These are phyloP conservation scores for Botrytis squamosa DNA, from an alignment of 2,329 filamentous ascomycete genomes.

Conservation along the genomic window DNA sequence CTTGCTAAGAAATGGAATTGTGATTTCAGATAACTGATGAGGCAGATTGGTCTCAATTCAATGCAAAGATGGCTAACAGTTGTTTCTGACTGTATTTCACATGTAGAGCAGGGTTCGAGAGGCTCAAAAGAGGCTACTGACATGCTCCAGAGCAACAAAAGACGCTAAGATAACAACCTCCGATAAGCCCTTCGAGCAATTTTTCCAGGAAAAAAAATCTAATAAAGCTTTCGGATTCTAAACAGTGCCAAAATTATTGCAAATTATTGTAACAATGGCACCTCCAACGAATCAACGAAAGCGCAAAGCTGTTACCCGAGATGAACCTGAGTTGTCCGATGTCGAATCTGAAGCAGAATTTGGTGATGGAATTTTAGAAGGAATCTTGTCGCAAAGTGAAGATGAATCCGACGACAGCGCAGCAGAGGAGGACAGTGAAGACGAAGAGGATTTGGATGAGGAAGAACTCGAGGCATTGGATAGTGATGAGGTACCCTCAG, in stretches of 20 bases:
- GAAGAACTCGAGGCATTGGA: slow-evolving; percentile 46
- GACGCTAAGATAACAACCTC: slow-evolving; percentile 32
- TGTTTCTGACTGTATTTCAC: slow-evolving; percentile 5
- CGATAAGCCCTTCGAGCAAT: slow-evolving; percentile 21
- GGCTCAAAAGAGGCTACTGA: neutral
- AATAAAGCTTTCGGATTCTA: slow-evolving; percentile 18
- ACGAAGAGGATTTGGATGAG: slow-evolving; percentile 43
- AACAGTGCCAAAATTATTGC: slow-evolving; percentile 21
- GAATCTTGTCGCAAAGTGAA: slow-evolving; percentile 56
- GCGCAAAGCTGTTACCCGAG: slow-evolving; percentile 61
- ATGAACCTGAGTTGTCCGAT: slow-evolving; percentile 49
- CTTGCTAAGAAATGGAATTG: neutral
- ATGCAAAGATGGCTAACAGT: neutral
- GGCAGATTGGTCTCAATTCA: neutral
- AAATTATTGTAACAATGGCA: slow-evolving; percentile 32
- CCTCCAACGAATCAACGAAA: slow-evolving; percentile 44
- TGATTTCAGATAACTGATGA: neutral
- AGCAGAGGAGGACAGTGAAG: slow-evolving; percentile 47
- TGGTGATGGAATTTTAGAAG: slow-evolving; percentile 53
- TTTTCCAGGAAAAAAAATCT: slow-evolving; percentile 26
- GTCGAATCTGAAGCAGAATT: slow-evolving; percentile 62
- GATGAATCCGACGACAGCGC: slow-evolving; percentile 57
- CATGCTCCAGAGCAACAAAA: slow-evolving; percentile 4
- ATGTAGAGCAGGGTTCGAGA: neutral
- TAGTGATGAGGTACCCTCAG: slow-evolving; percentile 50